phyloP scores from a whole-genome alignment of 2,329 filamentous ascomycete genomes.

The Scytalidium lignicola region DNA sequence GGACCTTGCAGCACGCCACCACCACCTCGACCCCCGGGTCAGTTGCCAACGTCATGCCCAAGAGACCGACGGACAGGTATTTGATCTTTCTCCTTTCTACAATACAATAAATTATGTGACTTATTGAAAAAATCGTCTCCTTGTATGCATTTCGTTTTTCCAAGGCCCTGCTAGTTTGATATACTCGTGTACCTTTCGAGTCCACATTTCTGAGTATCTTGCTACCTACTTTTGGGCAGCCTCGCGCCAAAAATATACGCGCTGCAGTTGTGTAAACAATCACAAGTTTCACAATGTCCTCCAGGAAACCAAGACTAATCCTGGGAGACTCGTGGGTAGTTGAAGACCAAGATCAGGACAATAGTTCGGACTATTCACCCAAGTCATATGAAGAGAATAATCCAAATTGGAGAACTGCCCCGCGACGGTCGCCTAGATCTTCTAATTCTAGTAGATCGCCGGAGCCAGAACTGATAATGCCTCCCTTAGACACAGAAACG shows the following conservation, averaged over 20 bases:
- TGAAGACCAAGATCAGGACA: constrained; percentile 18
- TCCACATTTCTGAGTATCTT: neutral
- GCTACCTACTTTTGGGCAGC: too few species aligned
- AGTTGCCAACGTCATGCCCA: constrained; percentile 19
- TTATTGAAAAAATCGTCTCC: neutral
- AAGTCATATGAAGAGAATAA: constrained; percentile 12
- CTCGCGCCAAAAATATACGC: neutral
- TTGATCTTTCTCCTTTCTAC: neutral
- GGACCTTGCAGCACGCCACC: neutral
- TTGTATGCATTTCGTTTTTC: neutral
- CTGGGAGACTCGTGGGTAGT: constrained; percentile 29
- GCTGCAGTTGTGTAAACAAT: neutral
- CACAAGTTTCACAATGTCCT: constrained; percentile 11
- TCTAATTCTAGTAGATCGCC: constrained; percentile 17
- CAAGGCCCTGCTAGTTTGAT: too few species aligned
- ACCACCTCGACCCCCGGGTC: constrained; percentile 6
- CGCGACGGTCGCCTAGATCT: constrained; percentile 14
- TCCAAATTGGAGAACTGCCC: constrained; percentile 7
- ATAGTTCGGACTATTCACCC: constrained; percentile 15
- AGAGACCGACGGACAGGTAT: constrained; percentile 3
- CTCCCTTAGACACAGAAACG: constrained; percentile 23
- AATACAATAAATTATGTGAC: neutral
- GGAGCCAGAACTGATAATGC: constrained; percentile 29
- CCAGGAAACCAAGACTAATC: constrained; percentile 13
- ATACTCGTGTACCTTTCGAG: too few species aligned